phyloP scores from a whole-genome alignment of 2,329 filamentous ascomycete species.

The Corinectria fuckeliana region DNA sequence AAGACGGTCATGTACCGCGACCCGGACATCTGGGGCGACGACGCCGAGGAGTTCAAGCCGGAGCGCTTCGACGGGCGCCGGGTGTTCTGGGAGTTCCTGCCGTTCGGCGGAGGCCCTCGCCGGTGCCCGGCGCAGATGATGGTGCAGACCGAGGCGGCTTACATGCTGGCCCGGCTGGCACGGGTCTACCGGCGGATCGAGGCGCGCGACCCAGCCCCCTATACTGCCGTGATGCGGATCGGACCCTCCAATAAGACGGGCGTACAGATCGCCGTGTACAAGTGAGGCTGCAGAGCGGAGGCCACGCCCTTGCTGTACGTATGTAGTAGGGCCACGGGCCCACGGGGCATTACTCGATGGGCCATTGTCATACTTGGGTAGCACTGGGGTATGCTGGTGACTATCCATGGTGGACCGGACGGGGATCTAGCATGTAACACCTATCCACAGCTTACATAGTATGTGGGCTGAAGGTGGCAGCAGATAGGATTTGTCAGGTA shows the following conservation, averaged over 20 bases:
- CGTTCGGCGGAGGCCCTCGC: constrained; percentile 30
- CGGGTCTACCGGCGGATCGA: constrained; percentile 16
- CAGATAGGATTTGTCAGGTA: neutral
- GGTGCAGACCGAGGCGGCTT: constrained; percentile 29
- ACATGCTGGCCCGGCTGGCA: constrained; percentile 20
- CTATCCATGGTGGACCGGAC: neutral
- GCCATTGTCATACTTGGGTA: neutral
- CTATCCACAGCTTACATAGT: neutral
- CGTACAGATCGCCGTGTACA: constrained; percentile 18
- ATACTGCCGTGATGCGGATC: constrained; percentile 19
- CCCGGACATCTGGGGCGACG: constrained; percentile 45
- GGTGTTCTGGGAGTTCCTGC: constrained; percentile 29
- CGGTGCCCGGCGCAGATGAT: constrained; percentile 32
- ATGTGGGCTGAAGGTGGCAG: neutral
- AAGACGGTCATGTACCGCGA: constrained; percentile 50
- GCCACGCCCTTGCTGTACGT: neutral
- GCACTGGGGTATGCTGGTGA: neutral
- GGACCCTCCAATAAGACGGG: constrained; percentile 17
- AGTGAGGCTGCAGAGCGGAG: neutral
- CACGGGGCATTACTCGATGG: neutral
- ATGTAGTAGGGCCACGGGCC: neutral
- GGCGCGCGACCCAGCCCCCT: constrained; percentile 13
- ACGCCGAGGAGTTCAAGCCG: constrained; percentile 49
- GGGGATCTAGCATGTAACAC: neutral
- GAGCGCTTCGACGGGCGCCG: constrained; percentile 43